A percentile compares a stretch with the other conserved stretches of the same genome.
Conservation (phyloP, 129 eudicot genomes). For the Arctium lappa region DNA sequence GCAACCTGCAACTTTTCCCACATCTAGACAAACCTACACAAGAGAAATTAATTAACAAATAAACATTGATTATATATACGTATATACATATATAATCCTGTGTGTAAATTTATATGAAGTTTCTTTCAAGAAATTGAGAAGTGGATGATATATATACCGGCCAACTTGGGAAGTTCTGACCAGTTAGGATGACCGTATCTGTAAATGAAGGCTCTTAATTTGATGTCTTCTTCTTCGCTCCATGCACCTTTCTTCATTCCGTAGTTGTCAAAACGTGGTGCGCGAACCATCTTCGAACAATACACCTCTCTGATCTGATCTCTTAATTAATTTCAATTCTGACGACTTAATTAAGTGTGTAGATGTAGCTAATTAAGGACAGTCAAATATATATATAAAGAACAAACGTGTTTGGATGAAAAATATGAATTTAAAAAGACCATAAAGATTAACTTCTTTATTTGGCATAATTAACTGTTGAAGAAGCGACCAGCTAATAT, state of each 20-base stretch:
- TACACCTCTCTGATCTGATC: not conserved
- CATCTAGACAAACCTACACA: slow-evolving; percentile 35
- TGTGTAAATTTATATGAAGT: not conserved
- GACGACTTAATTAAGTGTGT: not conserved
- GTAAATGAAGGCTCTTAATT: slow-evolving; percentile 20
- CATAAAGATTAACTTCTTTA: not conserved
- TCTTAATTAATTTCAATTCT: not conserved
- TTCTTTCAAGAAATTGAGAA: not conserved
- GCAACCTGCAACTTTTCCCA: slow-evolving; percentile 54
- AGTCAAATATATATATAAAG: not conserved
- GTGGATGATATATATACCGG: slow-evolving; percentile 13
- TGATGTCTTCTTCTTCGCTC: slow-evolving; percentile 37
- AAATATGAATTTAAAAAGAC: not conserved
- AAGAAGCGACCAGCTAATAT: not conserved
- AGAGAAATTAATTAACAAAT: not conserved
- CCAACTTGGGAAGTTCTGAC: slow-evolving; percentile 37
- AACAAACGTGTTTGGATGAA: not conserved
- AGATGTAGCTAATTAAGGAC: not conserved
- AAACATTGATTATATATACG: not conserved
- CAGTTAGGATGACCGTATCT: slow-evolving; percentile 28
- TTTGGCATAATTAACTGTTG: not conserved
- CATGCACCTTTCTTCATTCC: slow-evolving; percentile 41
- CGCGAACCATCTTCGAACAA: slow-evolving; percentile 28
- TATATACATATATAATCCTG: not conserved
- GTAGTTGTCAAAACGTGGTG: slow-evolving; percentile 25